Conservation (phyloP, 2,329 filamentous ascomycete species). For the Aspergillus sp. region DNA sequence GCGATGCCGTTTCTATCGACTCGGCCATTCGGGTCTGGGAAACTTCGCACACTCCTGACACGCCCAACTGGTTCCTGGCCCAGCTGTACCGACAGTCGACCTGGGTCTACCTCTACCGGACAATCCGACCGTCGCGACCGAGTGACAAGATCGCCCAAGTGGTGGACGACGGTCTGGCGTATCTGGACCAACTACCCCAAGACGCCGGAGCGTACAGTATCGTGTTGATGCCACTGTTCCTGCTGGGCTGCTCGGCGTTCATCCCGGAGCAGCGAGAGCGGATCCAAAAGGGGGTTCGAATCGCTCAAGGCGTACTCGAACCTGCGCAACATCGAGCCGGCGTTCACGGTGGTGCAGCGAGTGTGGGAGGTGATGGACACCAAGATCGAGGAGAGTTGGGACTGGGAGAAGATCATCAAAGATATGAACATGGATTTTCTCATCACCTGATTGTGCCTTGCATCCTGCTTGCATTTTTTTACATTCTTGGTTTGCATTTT, state of each 20-base stretch:
- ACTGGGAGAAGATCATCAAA: conserved; percentile 59
- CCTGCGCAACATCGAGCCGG: conserved; percentile 55
- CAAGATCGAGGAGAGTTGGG: conserved; percentile 54
- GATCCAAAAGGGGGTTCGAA: conserved; percentile 51
- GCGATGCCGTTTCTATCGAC: conserved; percentile 71
- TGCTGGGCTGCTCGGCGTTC: conserved; percentile 59
- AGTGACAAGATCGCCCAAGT: conserved; percentile 52
- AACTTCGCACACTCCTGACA: conserved; percentile 51
- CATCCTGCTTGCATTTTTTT: neutral
- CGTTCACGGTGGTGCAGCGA: conserved; percentile 51
- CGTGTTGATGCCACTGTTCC: conserved; percentile 57
- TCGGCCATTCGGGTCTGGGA: conserved; percentile 69
- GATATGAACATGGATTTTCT: conserved; percentile 58
- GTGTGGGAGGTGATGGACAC: conserved; percentile 59
- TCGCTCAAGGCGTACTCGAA: conserved; percentile 52
- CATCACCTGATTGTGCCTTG: conserved; percentile 43
- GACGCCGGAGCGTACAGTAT: conserved; percentile 55
- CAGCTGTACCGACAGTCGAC: conserved; percentile 60
- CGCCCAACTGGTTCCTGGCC: conserved; percentile 52
- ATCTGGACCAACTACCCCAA: conserved; percentile 51
- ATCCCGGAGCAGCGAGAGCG: conserved; percentile 50
- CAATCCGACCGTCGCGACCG: conserved; percentile 53
- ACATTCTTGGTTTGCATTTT: neutral
- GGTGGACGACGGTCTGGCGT: conserved; percentile 55
- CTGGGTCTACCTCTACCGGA: conserved; percentile 61